A percentile compares a stretch with the other conserved stretches of the same genome.
Evolutionary conservation across 2,329 filamentous ascomycete genomes (phyloP).

Genomic region (Ramularia endophylla): DNA sequence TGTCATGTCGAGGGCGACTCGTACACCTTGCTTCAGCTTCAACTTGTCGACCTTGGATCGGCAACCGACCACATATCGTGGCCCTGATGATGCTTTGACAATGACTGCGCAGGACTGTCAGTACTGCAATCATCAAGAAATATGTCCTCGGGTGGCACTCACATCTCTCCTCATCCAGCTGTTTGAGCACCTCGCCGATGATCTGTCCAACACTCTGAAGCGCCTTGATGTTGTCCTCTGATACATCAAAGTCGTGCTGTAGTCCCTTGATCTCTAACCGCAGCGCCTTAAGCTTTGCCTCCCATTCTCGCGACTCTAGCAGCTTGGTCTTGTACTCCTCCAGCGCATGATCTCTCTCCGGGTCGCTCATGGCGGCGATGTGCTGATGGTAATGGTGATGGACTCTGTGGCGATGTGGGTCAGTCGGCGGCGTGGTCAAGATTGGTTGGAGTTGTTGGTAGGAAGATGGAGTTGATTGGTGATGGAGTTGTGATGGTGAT

Average conservation of each 20-base stretch:
- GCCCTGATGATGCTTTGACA: conserved; percentile 95
- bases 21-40: conserved; percentile 96
- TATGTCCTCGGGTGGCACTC: conserved; percentile 36
- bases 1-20: conserved; percentile 97
- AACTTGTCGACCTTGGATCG: conserved; percentile 96
- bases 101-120: conserved; percentile 59
- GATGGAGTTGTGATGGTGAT: conserved; percentile 7
- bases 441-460: neutral
- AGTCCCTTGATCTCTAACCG: conserved; percentile 94
- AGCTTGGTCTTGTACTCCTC: conserved; percentile 50
- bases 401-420: conserved; percentile 1
- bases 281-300: conserved; percentile 91
- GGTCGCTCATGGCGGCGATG: conserved; percentile 31
- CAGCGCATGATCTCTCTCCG: conserved; percentile 48
- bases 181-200: conserved; percentile 97
- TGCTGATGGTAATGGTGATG: neutral
- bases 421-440: neutral
- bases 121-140: neutral
- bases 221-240: conserved; percentile 99
- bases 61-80: conserved; percentile 96
- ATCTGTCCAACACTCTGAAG: conserved; percentile 98
- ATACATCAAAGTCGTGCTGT: conserved; percentile 91
- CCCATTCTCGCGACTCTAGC: conserved; percentile 96
- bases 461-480: neutral
- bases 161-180: conserved; percentile 99